Conservation (phyloP, 768 basidiomycete species). For the Strobilomyces echinocephalus region DNA sequence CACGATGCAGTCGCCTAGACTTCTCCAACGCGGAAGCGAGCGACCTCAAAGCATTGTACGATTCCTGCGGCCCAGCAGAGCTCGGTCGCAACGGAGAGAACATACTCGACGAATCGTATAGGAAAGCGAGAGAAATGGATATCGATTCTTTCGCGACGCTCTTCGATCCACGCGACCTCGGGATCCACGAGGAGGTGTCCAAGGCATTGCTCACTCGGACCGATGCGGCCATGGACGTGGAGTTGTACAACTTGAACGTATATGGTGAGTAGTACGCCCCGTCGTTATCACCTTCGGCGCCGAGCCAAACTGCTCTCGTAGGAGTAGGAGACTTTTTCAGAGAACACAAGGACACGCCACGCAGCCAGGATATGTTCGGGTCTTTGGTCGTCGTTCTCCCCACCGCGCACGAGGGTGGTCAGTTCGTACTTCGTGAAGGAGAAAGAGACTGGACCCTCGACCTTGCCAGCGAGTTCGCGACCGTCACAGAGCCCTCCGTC, state of each 20-base stretch:
- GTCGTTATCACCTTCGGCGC: background rate
- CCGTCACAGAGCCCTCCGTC: slow-evolving; percentile 8
- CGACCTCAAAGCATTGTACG: background rate
- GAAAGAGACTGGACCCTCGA: slow-evolving; percentile 5
- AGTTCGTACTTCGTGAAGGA: slow-evolving; percentile 8
- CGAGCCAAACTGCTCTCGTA: background rate
- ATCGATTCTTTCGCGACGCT: slow-evolving; percentile 27
- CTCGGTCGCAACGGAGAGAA: slow-evolving; percentile 2
- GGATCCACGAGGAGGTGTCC: background rate
- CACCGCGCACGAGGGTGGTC: slow-evolving; percentile 21
- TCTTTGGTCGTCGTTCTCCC: slow-evolving; percentile 50
- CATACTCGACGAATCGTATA: slow-evolving; percentile 15
- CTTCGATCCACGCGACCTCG: background rate
- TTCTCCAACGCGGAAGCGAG: background rate
- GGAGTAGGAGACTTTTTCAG: slow-evolving; percentile 10
- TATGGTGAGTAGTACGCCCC: slow-evolving; percentile 31
- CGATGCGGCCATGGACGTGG: slow-evolving; percentile 4
- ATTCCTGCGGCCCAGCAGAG: slow-evolving; percentile 3
- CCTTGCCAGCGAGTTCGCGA: background rate
- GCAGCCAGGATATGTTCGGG: slow-evolving; percentile 40
- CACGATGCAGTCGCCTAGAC: background rate
- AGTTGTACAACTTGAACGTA: slow-evolving; percentile 46
- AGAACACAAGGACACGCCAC: slow-evolving; percentile 31
- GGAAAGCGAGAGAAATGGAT: slow-evolving; percentile 47
- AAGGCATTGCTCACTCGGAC: slow-evolving; percentile 1